These are phyloP conservation scores for Russula griseocarnosa DNA, from an alignment of 768 basidiomycete genomes.

Conservation along the genomic window DNA sequence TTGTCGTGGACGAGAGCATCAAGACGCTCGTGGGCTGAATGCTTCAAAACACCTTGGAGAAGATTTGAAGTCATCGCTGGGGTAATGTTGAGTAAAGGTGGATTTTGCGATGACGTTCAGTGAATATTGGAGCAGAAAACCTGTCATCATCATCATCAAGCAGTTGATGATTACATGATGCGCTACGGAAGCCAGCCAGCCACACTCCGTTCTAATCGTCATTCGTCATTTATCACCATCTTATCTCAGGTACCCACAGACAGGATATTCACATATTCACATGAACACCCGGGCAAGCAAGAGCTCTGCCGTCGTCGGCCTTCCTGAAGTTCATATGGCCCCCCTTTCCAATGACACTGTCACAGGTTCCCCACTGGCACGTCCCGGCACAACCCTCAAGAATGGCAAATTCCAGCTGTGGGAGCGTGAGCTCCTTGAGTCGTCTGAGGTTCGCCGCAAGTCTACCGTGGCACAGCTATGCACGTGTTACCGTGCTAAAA, in stretches of 20 bases:
- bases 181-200: not conserved
- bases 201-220: not conserved
- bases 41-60: constrained; percentile 65
- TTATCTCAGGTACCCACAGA: constrained; percentile 24
- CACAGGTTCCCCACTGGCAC: constrained; percentile 57
- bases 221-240: not conserved
- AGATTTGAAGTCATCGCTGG: constrained; percentile 39
- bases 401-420: constrained; percentile 59
- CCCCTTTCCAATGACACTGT: constrained; percentile 54
- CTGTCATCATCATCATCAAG: constrained; percentile 1
- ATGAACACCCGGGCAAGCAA: constrained; percentile 69
- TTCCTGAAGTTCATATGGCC: constrained; percentile 56
- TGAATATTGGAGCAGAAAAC: too few relatives aligned
- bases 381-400: constrained; percentile 51
- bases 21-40: constrained; percentile 41
- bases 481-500: constrained; percentile 40
- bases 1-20: constrained; percentile 38
- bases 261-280: constrained; percentile 68
- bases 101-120: too few relatives aligned
- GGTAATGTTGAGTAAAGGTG: too few relatives aligned
- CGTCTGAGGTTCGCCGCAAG: constrained; percentile 86
- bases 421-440: constrained; percentile 84
- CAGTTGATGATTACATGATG: constrained; percentile 12
- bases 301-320: constrained; percentile 44
- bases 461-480: constrained; percentile 97